A percentile compares a stretch with the other conserved stretches of the same genome.
These are phyloP conservation scores for Haematococcus sp. DNA, from an alignment of 139 green algal species.

Conservation along the genomic window DNA sequence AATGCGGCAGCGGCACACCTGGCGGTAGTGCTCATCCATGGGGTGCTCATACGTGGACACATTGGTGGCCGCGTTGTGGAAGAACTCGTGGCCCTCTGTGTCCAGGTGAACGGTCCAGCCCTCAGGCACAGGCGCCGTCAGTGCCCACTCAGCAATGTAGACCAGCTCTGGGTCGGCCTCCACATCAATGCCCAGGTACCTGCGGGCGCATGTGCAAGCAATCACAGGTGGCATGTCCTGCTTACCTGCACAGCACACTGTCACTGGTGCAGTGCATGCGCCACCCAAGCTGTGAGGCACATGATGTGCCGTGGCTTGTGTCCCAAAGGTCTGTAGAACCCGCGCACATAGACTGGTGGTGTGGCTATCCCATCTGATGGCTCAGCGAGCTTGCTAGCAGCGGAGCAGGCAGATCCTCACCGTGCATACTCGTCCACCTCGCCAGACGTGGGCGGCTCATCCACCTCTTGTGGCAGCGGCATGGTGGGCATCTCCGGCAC, in stretches of 20 bases:
- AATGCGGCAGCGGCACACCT: slow-evolving; percentile 10
- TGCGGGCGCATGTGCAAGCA: background rate
- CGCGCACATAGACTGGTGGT: too few relatives aligned
- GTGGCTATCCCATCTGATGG: background rate
- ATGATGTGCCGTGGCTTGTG: background rate
- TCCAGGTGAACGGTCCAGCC: slow-evolving; percentile 71
- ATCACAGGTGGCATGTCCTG: too few relatives aligned
- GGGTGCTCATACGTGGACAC: slow-evolving; percentile 72
- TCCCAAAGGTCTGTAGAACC: too few relatives aligned
- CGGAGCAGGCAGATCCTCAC: background rate
- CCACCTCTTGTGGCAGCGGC: slow-evolving; percentile 24
- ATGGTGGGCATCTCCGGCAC: slow-evolving; percentile 4
- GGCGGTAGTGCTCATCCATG: slow-evolving; percentile 67
- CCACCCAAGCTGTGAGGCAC: background rate
- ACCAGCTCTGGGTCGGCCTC: slow-evolving; percentile 60
- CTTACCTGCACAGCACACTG: background rate
- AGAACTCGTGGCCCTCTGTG: slow-evolving; percentile 55
- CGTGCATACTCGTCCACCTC: slow-evolving; percentile 43
- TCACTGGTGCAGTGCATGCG: background rate
- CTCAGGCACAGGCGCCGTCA: slow-evolving; percentile 65
- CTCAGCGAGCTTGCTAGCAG: background rate
- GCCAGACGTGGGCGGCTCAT: slow-evolving; percentile 34
- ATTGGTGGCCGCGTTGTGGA: slow-evolving; percentile 59
- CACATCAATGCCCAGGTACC: slow-evolving; percentile 57
- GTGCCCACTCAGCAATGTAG: slow-evolving; percentile 78